Percentiles rank a stretch among this genome's conserved stretches.
phyloP scores from a whole-genome alignment of 345 rosid genomes.

The Citrus reticulata region DNA sequence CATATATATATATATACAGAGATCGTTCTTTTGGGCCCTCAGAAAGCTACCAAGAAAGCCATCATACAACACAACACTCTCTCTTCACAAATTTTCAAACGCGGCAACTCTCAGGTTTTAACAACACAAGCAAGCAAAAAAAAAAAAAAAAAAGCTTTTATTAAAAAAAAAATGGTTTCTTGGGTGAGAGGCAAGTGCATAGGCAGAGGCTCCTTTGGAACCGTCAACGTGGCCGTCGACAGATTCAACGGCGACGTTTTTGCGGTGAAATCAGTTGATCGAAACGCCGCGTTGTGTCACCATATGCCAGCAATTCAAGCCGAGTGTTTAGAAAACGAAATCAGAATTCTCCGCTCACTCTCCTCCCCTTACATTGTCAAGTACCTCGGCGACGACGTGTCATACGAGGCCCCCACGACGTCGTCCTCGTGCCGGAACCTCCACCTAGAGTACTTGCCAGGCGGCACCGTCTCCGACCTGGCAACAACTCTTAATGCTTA shows the following conservation, averaged over 20 bases:
- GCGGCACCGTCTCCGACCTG: slow-evolving; percentile 55
- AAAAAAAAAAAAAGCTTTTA: too few species aligned
- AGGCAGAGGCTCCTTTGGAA: slow-evolving; percentile 62
- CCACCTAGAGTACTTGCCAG: slow-evolving; percentile 56
- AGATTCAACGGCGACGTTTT: slow-evolving; percentile 40
- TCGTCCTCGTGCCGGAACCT: slow-evolving; percentile 54
- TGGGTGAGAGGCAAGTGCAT: slow-evolving; percentile 54
- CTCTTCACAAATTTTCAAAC: neutral
- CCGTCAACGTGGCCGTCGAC: slow-evolving; percentile 40
- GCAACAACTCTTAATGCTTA: slow-evolving; percentile 13
- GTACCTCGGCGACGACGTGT: slow-evolving; percentile 51
- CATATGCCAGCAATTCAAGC: slow-evolving; percentile 17
- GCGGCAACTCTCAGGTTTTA: neutral
- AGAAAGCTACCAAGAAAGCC: neutral
- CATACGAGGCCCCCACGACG: slow-evolving; percentile 23
- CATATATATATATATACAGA: neutral
- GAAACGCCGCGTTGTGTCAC: slow-evolving; percentile 23
- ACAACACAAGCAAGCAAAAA: neutral
- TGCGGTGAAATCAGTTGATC: slow-evolving; percentile 60
- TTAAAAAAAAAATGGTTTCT: slow-evolving; percentile 15
- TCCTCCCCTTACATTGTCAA: slow-evolving; percentile 43
- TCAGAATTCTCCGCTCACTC: slow-evolving; percentile 43
- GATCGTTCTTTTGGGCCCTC: slow-evolving; percentile 13
- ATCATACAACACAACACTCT: neutral
- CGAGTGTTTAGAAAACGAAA: slow-evolving; percentile 55